Base-by-base conservation (phyloP, 2,329 filamentous ascomycete species). In the Fusarium tjaetaba region DNA sequence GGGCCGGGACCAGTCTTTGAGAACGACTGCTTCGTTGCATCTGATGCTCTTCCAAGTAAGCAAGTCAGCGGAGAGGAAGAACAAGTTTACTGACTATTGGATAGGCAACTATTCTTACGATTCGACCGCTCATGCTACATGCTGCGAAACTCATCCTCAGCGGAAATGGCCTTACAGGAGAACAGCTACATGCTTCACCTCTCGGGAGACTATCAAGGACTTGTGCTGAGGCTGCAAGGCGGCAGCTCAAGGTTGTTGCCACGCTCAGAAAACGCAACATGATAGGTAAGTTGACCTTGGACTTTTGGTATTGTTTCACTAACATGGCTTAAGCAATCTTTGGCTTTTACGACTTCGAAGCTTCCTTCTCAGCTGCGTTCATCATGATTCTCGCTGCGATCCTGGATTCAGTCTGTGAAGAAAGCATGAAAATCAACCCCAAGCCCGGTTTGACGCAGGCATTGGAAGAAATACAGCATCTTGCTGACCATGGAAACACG, bases 41-140 rank as follows among this genome's bases (percentile, higher is more conserved):
- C 70, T 81, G 49, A 81, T 81, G 79, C 70, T 81, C 11, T 80
- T 80, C 43, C 79, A 81, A 70, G 79, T 80, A 67, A 2, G 63
- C 24, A 18, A 41, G 13, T 7, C 2, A 13, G 14, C 9, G 4
- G 6, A 0, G 2, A 16, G 11, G 14, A 7, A 1, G 2, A 6
- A 20, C 8, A 8, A 5, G 11, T 11, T 18, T 64, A 24, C 56
- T 75, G n/a, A 74, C 20, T 5, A 14, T 20, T 26, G 2, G 30
- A 11, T 4, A 80, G 78, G 80, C 79, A 16, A 80, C 78, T 1
- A 77, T 80, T 38, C 77, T 80, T 7, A 80, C 78, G 10, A 78
- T 80, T 4, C 68, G 78, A 10, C 78, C 78, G 5, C 78, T 80
- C 9, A 77, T 80, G 72, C 51, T 80, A 3, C 78, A 80, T 34